Evolutionary conservation across 2,329 filamentous ascomycete species (phyloP), one percentile per base, ranked within the genome.

Genomic region (Allantophomopsis cytisporea): DNA sequence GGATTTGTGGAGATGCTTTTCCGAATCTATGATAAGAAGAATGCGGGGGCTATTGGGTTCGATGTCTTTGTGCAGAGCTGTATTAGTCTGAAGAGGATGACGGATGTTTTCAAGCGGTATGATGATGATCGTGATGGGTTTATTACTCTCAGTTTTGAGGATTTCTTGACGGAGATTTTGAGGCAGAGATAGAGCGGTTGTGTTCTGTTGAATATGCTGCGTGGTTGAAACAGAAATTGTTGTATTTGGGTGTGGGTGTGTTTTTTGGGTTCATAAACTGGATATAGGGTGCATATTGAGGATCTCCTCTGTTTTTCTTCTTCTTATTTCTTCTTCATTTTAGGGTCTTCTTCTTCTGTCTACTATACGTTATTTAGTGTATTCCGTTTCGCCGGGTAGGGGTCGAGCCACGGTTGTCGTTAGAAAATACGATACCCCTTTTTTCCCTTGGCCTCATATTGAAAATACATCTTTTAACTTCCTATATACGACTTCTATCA

Each of bases 21-120:
- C 63, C 71, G 74, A 49, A 91, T 85, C 1, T 96, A 93, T 63
- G 89, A 95, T 59, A 87, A 82, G 67, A 70, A 73, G 45, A 63
- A 65, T 48, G 69, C 76, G 54, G 79, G 80, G 31, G 70, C 72
- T 51, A 85, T 87, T 73, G 84, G 80, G 62, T 98, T 98, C 55
- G 91, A 98, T 63, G 63, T 98, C 38, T 98, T 98, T 54, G 91
- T 98, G 44, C 91, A 98, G 68, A 86, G 86, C 39, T 96, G 91
- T 60, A 96, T 98, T 56, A 87, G 79, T 51, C 68, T 98, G 53
- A 95, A 96, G 73, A 75, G 91, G 51, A 96, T 98, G 89, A 98
- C 91, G 43, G 91, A 98, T 60, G 87, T 94, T 20, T 98, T 98
- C 60, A 98, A 98, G 71, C 89, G 88, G 62, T 98, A 96, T 59